phyloP scores from a whole-genome alignment of 2,329 filamentous ascomycete genomes.

The Penicillium frequentans region DNA sequence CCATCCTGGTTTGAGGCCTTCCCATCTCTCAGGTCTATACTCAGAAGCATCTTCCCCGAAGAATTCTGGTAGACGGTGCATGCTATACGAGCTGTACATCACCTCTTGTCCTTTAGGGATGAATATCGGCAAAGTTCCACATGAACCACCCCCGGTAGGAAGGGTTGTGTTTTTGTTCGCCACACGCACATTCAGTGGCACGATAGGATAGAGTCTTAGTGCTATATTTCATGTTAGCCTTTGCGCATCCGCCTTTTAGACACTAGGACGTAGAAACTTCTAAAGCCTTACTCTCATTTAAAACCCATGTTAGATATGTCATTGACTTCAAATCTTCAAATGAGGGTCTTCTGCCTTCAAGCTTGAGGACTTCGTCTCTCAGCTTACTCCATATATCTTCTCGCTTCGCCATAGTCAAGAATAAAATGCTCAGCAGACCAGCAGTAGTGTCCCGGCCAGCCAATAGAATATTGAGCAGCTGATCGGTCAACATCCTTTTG shows the following conservation, averaged over 20 bases:
- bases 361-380: conserved; percentile 27
- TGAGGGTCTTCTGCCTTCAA: conserved; percentile 19
- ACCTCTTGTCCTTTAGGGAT: conserved; percentile 22
- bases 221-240: conserved; percentile 5
- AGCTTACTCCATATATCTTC: conserved; percentile 39
- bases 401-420: conserved; percentile 47
- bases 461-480: conserved; percentile 51
- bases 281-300: conserved; percentile 25
- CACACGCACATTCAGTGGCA: conserved; percentile 13
- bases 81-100: conserved; percentile 22
- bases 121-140: conserved; percentile 26
- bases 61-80: conserved; percentile 30
- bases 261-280: too few relatives aligned
- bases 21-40: conserved; percentile 33
- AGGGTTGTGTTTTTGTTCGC: conserved; percentile 25
- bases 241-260: too few relatives aligned
- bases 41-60: conserved; percentile 27
- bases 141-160: conserved; percentile 31
- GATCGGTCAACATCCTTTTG: conserved; percentile 42
- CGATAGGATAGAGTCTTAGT: conserved; percentile 4
- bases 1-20: conserved; percentile 30
- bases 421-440: conserved; percentile 41
- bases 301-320: conserved; percentile 23
- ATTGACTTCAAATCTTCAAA: conserved; percentile 25
- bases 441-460: conserved; percentile 57